A percentile compares a stretch with the other conserved stretches of the same genome.
Conservation (phyloP, 1,139 yeast species). For the Yamadazyma siamensis region DNA sequence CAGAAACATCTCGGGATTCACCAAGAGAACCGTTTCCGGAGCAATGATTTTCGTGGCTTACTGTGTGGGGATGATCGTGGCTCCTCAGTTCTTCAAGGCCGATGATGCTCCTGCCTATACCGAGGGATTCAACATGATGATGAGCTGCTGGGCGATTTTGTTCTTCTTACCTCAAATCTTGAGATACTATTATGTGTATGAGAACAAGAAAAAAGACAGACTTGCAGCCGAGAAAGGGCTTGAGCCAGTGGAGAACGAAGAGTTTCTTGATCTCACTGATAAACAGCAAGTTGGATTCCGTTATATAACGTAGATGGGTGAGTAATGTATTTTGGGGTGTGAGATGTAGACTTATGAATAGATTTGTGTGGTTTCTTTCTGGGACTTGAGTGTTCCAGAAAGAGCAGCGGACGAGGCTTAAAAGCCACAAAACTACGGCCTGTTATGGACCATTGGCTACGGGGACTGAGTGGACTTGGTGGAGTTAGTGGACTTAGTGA, state of each 20-base stretch:
- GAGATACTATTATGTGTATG: conserved; percentile 2
- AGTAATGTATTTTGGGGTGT: too few relatives aligned
- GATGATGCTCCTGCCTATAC: conserved; percentile 16
- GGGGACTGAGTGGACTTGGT: too few relatives aligned
- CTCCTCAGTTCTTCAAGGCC: conserved; percentile 20
- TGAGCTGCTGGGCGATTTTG: conserved; percentile 8
- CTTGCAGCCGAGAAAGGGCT: conserved; percentile 8
- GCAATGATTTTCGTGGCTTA: conserved; percentile 18
- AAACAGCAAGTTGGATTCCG: conserved; percentile 5
- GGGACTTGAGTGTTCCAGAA: too few relatives aligned
- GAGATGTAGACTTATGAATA: too few relatives aligned
- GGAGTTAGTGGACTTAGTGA: too few relatives aligned
- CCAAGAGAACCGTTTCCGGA: conserved; percentile 17
- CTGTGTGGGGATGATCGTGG: conserved; percentile 18
- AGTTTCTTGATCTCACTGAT: conserved; percentile 7
- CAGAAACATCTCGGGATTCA: conserved; percentile 20
- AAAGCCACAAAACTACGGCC: too few relatives aligned
- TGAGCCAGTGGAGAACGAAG: conserved; percentile 1
- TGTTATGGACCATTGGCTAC: too few relatives aligned
- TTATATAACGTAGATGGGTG: conserved; percentile 1
- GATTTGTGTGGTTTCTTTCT: too few relatives aligned
- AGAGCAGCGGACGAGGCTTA: too few relatives aligned
- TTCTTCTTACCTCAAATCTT: conserved; percentile 1
- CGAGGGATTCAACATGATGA: conserved; percentile 7
- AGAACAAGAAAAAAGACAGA: conserved; percentile 7